These are phyloP conservation scores for Aspergillus sojae DNA, from an alignment of 2,329 filamentous ascomycete genomes.

Conservation along the genomic window DNA sequence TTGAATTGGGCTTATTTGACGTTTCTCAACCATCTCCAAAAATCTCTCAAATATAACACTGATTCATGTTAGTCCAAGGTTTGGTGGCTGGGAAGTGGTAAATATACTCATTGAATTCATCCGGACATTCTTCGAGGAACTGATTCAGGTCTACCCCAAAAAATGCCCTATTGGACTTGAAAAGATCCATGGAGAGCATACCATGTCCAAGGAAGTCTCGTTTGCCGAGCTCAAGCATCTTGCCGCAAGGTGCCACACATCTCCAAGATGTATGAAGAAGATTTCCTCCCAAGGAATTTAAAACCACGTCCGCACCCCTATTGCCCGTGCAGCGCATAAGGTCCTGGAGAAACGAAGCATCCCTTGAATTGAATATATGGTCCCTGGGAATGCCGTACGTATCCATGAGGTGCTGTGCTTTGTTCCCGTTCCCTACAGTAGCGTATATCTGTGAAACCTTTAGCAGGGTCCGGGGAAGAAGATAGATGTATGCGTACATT, in stretches of 20 bases:
- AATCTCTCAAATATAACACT: neutral
- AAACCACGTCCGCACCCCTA: neutral
- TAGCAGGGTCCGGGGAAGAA: no score
- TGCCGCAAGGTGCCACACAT: neutral
- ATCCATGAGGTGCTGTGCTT: neutral
- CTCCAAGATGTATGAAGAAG: neutral
- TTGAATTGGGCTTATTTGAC: neutral
- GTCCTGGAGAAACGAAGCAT: neutral
- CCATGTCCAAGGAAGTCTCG: neutral
- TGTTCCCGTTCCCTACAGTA: neutral
- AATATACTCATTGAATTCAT: no score
- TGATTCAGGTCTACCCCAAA: neutral
- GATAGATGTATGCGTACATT: no score
- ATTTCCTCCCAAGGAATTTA: neutral
- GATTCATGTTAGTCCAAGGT: no score
- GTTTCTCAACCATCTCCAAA: neutral
- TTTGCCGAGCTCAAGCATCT: neutral
- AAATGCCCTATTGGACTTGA: neutral
- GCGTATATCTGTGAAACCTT: neutral
- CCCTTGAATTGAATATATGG: neutral
- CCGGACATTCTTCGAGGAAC: no score
- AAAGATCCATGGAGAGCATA: neutral
- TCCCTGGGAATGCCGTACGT: no score
- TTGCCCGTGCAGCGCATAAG: neutral
- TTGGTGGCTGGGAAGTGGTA: no score